A percentile compares a stretch with the other conserved stretches of the same genome.
Evolutionary conservation across 116 monocot species (phyloP).

Genomic region (Posidonia oceanica): DNA sequence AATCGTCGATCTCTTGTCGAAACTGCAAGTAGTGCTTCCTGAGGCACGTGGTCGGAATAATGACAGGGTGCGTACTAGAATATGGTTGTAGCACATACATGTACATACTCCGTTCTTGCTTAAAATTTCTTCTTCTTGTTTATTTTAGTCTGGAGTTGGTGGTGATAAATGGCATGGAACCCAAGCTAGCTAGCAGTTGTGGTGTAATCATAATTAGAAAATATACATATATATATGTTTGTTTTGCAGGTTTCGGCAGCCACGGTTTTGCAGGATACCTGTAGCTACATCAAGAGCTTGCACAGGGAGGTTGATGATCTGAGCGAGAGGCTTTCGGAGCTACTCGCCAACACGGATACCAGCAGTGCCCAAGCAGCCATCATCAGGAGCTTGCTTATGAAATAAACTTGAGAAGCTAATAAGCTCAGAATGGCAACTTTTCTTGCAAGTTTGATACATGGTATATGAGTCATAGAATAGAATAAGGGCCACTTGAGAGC

Average conservation of each 20-base stretch:
- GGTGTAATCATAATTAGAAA: background rate
- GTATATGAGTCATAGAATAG: too few species aligned
- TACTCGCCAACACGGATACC: conserved; percentile 37
- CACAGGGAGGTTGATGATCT: conserved; percentile 61
- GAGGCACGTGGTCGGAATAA: conserved; percentile 5
- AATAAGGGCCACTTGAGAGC: too few species aligned
- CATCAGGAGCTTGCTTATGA: conserved; percentile 37
- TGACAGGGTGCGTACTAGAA: conserved; percentile 11
- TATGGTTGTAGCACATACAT: too few species aligned
- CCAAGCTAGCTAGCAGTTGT: background rate
- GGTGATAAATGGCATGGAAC: background rate
- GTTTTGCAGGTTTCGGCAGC: conserved; percentile 30
- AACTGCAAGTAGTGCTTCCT: conserved; percentile 61
- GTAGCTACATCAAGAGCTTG: conserved; percentile 67
- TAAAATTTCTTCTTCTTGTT: too few species aligned
- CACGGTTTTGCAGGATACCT: conserved; percentile 69
- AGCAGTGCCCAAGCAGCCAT: conserved; percentile 56
- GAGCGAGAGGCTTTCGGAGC: conserved; percentile 69
- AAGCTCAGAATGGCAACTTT: too few species aligned
- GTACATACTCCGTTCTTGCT: too few species aligned
- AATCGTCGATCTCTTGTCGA: conserved; percentile 64
- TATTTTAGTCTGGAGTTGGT: too few species aligned
- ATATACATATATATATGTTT: too few species aligned
- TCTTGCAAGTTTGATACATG: too few species aligned
- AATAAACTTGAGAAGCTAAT: background rate